These are phyloP conservation scores for Russula brevipes DNA, from an alignment of 768 basidiomycete species.

Conservation along the genomic window DNA sequence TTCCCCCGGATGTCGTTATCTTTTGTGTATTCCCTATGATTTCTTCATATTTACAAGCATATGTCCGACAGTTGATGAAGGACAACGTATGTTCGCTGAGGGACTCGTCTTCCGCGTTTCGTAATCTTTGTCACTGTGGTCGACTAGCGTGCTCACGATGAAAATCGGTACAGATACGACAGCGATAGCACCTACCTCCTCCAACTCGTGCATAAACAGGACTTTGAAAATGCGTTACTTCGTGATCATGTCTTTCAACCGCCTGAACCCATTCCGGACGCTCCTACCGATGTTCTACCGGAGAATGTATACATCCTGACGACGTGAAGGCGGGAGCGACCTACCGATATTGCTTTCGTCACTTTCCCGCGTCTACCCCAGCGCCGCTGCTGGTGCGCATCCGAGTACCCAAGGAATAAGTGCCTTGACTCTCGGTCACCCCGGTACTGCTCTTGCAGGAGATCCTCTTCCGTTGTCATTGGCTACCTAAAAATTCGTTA, in stretches of 20 bases:
- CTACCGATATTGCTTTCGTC: constrained; percentile 9
- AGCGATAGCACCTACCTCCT: constrained; percentile 3
- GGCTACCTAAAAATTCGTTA: constrained; percentile 18
- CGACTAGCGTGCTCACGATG: constrained; percentile 4
- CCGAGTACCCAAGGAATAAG: constrained; percentile 19
- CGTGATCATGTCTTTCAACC: constrained; percentile 19
- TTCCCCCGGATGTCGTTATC: not conserved
- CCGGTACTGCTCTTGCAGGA: constrained; percentile 24
- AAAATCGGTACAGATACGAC: constrained; percentile 1
- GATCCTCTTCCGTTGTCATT: constrained; percentile 25
- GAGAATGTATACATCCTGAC: constrained; percentile 6
- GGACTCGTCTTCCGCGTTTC: not conserved
- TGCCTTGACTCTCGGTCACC: constrained; percentile 20
- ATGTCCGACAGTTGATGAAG: constrained; percentile 26
- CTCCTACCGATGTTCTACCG: constrained; percentile 17
- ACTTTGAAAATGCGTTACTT: constrained; percentile 3
- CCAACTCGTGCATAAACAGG: not conserved
- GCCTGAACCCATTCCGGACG: constrained; percentile 15
- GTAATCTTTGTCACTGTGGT: not conserved
- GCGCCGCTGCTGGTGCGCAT: not conserved
- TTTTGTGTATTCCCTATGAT: constrained; percentile 21
- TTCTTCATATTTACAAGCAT: constrained; percentile 25
- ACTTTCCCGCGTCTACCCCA: constrained; percentile 1
- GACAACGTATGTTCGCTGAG: constrained; percentile 28
- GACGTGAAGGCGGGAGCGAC: not conserved